phyloP scores from a whole-genome alignment of 306 rosid species.

The Alnus glutinosa region DNA sequence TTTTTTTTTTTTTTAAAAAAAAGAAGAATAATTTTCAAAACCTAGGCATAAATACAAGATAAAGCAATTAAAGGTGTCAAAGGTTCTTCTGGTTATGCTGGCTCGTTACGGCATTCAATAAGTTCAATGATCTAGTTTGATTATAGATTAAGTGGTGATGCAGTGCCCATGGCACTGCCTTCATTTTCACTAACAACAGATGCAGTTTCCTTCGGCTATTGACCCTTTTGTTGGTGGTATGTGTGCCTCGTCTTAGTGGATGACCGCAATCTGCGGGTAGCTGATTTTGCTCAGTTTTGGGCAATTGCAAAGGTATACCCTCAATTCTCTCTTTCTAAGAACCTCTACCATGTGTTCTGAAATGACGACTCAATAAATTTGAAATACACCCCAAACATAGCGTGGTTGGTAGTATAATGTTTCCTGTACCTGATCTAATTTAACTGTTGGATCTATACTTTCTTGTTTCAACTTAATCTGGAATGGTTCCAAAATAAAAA shows the following conservation, averaged over 20 bases:
- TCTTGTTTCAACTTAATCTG: not conserved
- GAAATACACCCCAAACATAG: slow-evolving; percentile 34
- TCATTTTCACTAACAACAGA: slow-evolving; percentile 83
- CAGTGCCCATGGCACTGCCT: slow-evolving; percentile 94
- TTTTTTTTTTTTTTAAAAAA: not conserved
- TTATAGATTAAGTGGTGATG: slow-evolving; percentile 72
- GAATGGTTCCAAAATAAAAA: not conserved
- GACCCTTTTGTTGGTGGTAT: slow-evolving; percentile 99
- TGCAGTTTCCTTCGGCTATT: slow-evolving; percentile 98
- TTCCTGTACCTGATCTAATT: slow-evolving; percentile 21
- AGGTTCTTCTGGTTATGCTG: slow-evolving; percentile 38
- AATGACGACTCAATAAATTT: slow-evolving; percentile 55
- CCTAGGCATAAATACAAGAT: slow-evolving; percentile 35
- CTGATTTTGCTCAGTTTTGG: slow-evolving; percentile 99
- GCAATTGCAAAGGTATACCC: slow-evolving; percentile 98
- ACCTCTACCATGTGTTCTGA: slow-evolving; percentile 77
- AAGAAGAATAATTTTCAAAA: slow-evolving; percentile 18
- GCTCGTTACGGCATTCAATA: slow-evolving; percentile 44
- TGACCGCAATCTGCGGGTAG: slow-evolving; percentile 99
- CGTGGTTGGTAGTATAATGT: slow-evolving; percentile 32
- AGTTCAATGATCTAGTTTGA: slow-evolving; percentile 63
- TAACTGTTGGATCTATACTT: not conserved
- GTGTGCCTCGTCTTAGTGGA: slow-evolving; percentile 99
- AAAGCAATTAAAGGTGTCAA: slow-evolving; percentile 26
- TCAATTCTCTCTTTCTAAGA: slow-evolving; percentile 71